Evolutionary conservation across 306 rosid genomes (phyloP).

Genomic region (Boehmeria nivea): DNA sequence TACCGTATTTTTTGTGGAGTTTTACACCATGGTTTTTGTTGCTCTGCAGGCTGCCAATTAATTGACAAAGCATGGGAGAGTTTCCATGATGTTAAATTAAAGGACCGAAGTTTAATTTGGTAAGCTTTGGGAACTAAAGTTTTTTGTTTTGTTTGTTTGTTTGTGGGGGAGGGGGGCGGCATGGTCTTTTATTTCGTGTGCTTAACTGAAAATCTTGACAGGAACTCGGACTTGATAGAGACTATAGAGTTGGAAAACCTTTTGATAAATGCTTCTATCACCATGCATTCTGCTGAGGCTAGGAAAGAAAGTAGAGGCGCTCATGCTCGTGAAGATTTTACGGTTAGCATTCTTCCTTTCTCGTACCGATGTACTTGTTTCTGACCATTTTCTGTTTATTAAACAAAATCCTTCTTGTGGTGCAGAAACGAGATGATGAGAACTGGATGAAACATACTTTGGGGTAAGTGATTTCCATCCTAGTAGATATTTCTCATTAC

Average conservation of each 20-base stretch:
- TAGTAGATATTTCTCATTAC: no score
- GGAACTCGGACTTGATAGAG: conserved; percentile 87
- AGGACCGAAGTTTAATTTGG: conserved; percentile 81
- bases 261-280: conserved; percentile 77
- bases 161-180: no score
- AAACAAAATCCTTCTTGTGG: conserved; percentile 23
- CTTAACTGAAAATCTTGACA: conserved; percentile 25
- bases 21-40: no score
- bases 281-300: conserved; percentile 95
- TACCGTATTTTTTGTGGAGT: not conserved
- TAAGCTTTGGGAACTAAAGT: conserved; percentile 18
- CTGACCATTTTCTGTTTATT: not conserved
- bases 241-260: conserved; percentile 87
- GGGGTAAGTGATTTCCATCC: conserved; percentile 61
- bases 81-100: conserved; percentile 59
- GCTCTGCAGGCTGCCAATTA: conserved; percentile 55
- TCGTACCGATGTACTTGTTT: not conserved
- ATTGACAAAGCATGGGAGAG: conserved; percentile 73
- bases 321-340: conserved; percentile 87
- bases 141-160: no score
- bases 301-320: conserved; percentile 97
- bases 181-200: no score
- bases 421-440: conserved; percentile 92
- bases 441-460: conserved; percentile 88
- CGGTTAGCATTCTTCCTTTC: conserved; percentile 34